Conservation (phyloP, 495 filamentous ascomycete species). For the Penicillium psychrofluorescens region DNA sequence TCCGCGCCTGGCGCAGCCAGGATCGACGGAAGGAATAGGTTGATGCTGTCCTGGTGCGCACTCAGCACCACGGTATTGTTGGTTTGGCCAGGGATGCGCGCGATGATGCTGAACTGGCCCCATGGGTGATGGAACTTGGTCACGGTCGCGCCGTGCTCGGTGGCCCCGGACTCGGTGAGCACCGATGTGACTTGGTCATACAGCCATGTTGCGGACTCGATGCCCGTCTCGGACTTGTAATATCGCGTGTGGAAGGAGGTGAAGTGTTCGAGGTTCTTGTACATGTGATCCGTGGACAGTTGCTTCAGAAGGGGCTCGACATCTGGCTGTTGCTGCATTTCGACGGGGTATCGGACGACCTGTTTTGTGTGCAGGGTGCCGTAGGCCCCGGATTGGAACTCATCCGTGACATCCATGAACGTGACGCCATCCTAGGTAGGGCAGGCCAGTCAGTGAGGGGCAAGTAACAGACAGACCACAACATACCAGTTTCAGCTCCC, state of each 20-base stretch:
- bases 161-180: conserved; percentile 62
- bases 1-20: conserved; percentile 71
- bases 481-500: conserved; percentile 75
- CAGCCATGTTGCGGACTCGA: conserved; percentile 88
- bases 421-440: conserved; percentile 61
- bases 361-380: conserved; percentile 22
- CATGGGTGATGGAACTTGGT: conserved; percentile 74
- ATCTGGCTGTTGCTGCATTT: conserved; percentile 58
- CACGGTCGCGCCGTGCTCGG: conserved; percentile 58
- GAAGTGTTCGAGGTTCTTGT: conserved; percentile 67
- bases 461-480: not conserved
- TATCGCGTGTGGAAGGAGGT: conserved; percentile 83
- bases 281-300: conserved; percentile 72
- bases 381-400: conserved; percentile 28
- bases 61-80: conserved; percentile 77
- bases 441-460: not conserved
- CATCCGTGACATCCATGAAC: conserved; percentile 92
- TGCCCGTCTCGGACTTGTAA: conserved; percentile 78
- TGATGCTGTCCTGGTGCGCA: conserved; percentile 80
- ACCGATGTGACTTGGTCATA: conserved; percentile 65
- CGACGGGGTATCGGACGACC: conserved; percentile 53
- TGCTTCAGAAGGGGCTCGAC: conserved; percentile 57
- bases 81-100: conserved; percentile 79
- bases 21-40: conserved; percentile 78
- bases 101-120: conserved; percentile 88